These are phyloP conservation scores for Arachis hypogaea DNA, from an alignment of 306 rosid species.

Conservation along the genomic window DNA sequence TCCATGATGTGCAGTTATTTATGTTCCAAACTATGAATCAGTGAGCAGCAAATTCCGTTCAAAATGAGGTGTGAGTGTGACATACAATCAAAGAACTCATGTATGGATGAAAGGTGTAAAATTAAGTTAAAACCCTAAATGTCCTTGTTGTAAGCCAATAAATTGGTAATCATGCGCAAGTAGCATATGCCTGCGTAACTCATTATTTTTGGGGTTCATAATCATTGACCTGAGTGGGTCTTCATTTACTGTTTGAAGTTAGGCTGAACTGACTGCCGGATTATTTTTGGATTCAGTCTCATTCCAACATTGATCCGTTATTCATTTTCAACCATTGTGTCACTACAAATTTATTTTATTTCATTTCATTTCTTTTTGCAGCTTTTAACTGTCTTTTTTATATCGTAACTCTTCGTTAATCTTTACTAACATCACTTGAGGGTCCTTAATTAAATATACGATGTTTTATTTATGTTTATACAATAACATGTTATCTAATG, in stretches of 20 bases:
- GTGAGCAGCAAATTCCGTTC: conserved; percentile 72
- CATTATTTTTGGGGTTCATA: conserved; percentile 46
- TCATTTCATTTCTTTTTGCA: not conserved
- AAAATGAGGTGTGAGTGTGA: conserved; percentile 45
- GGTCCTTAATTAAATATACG: too few species aligned
- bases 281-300: conserved; percentile 28
- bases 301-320: not conserved
- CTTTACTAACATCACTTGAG: too few species aligned
- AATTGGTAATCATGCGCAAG: conserved; percentile 43
- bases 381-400: not conserved
- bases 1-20: conserved; percentile 60
- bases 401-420: too few species aligned
- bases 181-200: conserved; percentile 33
- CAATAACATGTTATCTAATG: too few species aligned
- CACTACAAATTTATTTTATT: not conserved
- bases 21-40: conserved; percentile 77
- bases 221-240: conserved; percentile 31
- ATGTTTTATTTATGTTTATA: too few species aligned
- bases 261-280: conserved; percentile 10
- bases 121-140: conserved; percentile 36
- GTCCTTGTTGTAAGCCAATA: conserved; percentile 45
- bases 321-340: conserved; percentile 20
- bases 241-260: conserved; percentile 25
- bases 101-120: conserved; percentile 39
- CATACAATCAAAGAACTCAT: conserved; percentile 32